Evolutionary conservation across 2,329 filamentous ascomycete species (phyloP).

Genomic region (Talaromyces rugulosus): DNA sequence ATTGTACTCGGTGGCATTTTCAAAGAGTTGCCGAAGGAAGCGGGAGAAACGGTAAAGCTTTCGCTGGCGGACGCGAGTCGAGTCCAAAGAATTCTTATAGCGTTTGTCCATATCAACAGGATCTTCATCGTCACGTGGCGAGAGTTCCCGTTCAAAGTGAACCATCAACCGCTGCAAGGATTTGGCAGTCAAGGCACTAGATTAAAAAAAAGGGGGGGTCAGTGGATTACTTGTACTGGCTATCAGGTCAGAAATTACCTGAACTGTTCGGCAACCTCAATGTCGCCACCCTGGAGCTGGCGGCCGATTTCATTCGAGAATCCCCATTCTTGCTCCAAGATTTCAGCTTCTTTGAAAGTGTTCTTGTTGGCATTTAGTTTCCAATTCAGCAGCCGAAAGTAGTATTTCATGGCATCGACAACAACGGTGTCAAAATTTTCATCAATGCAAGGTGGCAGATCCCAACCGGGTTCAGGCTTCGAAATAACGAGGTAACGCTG

Average conservation of each 20-base stretch:
- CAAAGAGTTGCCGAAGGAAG: conserved; percentile 86
- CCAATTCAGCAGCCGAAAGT: conserved; percentile 98
- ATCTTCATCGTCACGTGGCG: conserved; percentile 77
- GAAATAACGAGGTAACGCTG: conserved; percentile 80
- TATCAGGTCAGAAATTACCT: conserved; percentile 45
- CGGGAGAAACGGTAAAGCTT: conserved; percentile 95
- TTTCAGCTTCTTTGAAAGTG: conserved; percentile 97
- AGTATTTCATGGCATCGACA: conserved; percentile 89
- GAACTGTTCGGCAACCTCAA: conserved; percentile 97
- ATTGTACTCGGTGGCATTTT: conserved; percentile 94
- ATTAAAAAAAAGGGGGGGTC: conserved; percentile 14
- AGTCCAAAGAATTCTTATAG: conserved; percentile 93
- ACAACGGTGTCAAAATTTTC: conserved; percentile 93
- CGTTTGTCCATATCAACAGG: conserved; percentile 89
- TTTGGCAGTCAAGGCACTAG: conserved; percentile 79
- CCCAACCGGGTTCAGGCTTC: conserved; percentile 86
- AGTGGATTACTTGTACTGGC: conserved; percentile 15
- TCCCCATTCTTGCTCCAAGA: conserved; percentile 95
- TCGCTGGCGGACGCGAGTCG: conserved; percentile 89
- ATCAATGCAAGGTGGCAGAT: conserved; percentile 91
- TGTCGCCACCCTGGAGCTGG: conserved; percentile 86
- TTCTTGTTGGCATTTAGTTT: conserved; percentile 97
- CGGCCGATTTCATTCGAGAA: conserved; percentile 92
- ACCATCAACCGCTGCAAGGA: conserved; percentile 81
- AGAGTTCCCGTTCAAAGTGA: conserved; percentile 88